These are phyloP conservation scores for Plasmodium falciparum DNA, from an alignment of 169 alveolate species.

Conservation along the genomic window DNA sequence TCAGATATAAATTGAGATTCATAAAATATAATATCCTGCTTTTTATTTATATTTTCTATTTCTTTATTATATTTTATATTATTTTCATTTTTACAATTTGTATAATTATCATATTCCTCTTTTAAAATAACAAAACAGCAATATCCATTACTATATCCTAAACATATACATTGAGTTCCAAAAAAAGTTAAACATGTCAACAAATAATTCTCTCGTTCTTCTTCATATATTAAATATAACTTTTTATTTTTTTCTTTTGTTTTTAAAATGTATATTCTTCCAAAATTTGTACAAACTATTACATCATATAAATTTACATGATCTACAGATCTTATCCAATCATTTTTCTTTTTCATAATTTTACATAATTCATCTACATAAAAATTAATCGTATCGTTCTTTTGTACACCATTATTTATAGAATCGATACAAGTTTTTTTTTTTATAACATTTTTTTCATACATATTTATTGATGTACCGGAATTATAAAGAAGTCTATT, in stretches of 20 bases:
- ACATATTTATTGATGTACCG: not conserved
- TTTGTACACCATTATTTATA: not conserved
- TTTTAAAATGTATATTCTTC: conserved; percentile 48
- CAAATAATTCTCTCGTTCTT: conserved; percentile 31
- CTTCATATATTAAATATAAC: conserved; percentile 31
- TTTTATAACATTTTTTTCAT: not conserved
- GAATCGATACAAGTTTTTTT: no score
- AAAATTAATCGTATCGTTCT: conserved; percentile 13
- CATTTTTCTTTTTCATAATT: conserved; percentile 46
- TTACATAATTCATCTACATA: conserved; percentile 12
- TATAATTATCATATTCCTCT: not conserved
- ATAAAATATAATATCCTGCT: not conserved
- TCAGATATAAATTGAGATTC: not conserved
- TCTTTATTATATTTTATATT: not conserved
- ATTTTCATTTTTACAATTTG: not conserved
- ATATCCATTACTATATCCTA: conserved; percentile 70
- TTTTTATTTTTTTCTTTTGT: conserved; percentile 2
- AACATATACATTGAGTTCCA: conserved; percentile 43
- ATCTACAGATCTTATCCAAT: conserved; percentile 62
- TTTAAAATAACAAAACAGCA: conserved; percentile 52
- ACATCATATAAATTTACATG: conserved; percentile 38
- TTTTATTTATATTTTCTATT: no score
- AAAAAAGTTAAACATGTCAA: conserved; percentile 47
- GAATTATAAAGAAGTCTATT: not conserved
- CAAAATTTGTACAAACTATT: conserved; percentile 51